Base-by-base conservation (phyloP, 768 basidiomycete species). In the Boletus subcaerulescens region DNA sequence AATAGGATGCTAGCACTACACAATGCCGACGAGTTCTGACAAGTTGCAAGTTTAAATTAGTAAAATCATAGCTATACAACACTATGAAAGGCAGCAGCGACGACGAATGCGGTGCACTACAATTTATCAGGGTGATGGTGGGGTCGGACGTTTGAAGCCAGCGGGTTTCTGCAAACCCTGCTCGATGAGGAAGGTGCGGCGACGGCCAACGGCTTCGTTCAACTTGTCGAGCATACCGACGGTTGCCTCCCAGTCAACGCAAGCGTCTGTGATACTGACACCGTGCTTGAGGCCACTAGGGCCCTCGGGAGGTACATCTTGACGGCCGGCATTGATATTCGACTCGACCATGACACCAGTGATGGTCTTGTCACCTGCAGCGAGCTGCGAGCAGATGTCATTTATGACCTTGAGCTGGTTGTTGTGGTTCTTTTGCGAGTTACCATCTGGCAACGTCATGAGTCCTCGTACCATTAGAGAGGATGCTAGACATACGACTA, bases 311-410 rank as follows among this genome's bases (percentile, higher is more conserved):
- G 96, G 94, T 14, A 96, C 89, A 61, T 93, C 89, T 75, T 99
- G 96, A 56, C 86, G 77, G 18, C 96, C 96, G 47, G 86, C 88
- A 66, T 90, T 87, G 73, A 99, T 86, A 71, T 98, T 89, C 13
- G 88, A 91, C 75, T 99, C 96, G 68, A 99, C 83, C 96, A 99
- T 98, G 53, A 98, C 93, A 44, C 96, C 96, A 5, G 91, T 91
- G 72, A 99, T 88, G 63, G 79, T 77, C 54, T 71, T 77, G 51
- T 80, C 75, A 26, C 92, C 92, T 8, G 80, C 80, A 7, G 70
- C 73, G 50, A 98, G 81, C 73, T 98, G 96, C 3, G 71, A 73
- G 71, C 84, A 85, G 64, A 93, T 81, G 70, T 81, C 73, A 59
- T 83, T 80, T 53, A 91, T 65, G 41, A 93, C 91, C 61, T 84